phyloP scores from a whole-genome alignment of 371 early-diverging fungal genomes.

The Lichtheimia hyalospora region DNA sequence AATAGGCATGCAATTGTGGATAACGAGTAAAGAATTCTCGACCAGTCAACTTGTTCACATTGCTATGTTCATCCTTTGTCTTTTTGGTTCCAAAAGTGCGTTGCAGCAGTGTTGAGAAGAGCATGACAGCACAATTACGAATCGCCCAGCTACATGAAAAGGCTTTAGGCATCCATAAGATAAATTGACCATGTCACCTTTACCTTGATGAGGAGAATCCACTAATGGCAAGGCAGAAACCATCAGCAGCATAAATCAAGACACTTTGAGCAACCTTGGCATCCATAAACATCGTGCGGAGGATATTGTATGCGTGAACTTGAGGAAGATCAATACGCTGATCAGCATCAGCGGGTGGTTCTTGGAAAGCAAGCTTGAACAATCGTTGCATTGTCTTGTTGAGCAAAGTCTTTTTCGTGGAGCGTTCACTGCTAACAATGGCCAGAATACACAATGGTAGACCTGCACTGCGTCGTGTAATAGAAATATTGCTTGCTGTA shows the following conservation, averaged over 20 bases:
- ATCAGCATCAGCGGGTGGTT: slow-evolving; percentile 52
- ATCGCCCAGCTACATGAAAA: slow-evolving; percentile 79
- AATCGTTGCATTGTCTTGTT: slow-evolving; percentile 67
- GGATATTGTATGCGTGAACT: slow-evolving; percentile 89
- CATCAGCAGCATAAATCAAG: slow-evolving; percentile 73
- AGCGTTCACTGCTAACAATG: slow-evolving; percentile 75
- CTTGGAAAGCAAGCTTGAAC: slow-evolving; percentile 58
- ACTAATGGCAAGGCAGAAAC: slow-evolving; percentile 73
- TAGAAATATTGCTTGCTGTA: slow-evolving; percentile 67
- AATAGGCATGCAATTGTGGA: slow-evolving; percentile 76
- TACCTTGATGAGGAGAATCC: slow-evolving; percentile 79
- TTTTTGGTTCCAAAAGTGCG: slow-evolving; percentile 85
- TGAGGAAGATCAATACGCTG: slow-evolving; percentile 73
- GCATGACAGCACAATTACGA: slow-evolving; percentile 92
- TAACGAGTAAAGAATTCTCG: slow-evolving; percentile 90
- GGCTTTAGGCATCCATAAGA: background rate
- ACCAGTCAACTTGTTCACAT: slow-evolving; percentile 79
- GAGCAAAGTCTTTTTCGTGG: slow-evolving; percentile 62
- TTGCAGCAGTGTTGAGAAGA: slow-evolving; percentile 83
- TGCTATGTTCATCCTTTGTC: slow-evolving; percentile 68
- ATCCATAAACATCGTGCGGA: slow-evolving; percentile 83
- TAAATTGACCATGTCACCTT: background rate
- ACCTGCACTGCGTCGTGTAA: slow-evolving; percentile 94
- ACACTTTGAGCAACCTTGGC: slow-evolving; percentile 72
- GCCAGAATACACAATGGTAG: slow-evolving; percentile 88